Evolutionary conservation across 2,329 filamentous ascomycete genomes (phyloP).

Genomic region (Colletotrichum neosansevieriae): DNA sequence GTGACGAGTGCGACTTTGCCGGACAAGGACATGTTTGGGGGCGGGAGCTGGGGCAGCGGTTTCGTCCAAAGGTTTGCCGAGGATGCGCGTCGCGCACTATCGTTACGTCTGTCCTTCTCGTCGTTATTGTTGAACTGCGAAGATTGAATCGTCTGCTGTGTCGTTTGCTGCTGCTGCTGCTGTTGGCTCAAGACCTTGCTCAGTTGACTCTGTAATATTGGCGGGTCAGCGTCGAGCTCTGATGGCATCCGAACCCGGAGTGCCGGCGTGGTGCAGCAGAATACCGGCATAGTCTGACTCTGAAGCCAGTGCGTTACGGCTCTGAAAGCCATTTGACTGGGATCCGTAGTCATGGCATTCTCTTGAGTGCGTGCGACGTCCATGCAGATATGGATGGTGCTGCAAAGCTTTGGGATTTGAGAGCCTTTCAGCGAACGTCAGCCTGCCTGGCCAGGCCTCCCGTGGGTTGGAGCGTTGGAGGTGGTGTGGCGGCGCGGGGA

Average conservation of each 20-base stretch:
- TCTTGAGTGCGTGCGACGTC: conserved; percentile 39
- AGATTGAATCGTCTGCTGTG: conserved; percentile 24
- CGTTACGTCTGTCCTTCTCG: conserved; percentile 26
- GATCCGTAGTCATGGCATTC: conserved; percentile 41
- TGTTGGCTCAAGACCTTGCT: conserved; percentile 36
- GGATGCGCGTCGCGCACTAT: conserved; percentile 27
- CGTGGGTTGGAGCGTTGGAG: conserved; percentile 28
- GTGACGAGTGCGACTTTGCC: conserved; percentile 42
- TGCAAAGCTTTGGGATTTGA: conserved; percentile 17
- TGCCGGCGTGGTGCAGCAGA: conserved; percentile 39
- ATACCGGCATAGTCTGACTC: conserved; percentile 40
- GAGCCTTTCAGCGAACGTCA: conserved; percentile 32
- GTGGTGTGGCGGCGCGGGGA: conserved; percentile 40
- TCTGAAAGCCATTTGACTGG: conserved; percentile 41
- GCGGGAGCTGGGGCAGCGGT: conserved; percentile 40
- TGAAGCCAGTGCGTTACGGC: conserved; percentile 41
- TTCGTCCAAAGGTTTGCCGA: conserved; percentile 41
- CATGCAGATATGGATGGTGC: conserved; percentile 39
- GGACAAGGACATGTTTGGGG: conserved; percentile 38
- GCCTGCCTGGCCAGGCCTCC: conserved; percentile 33
- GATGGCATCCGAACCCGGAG: conserved; percentile 36
- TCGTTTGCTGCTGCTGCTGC: conserved; percentile 17
- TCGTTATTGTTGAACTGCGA: conserved; percentile 28
- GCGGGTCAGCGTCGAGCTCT: conserved; percentile 39
- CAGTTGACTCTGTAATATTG: conserved; percentile 37